phyloP scores from a whole-genome alignment of 306 rosid genomes.

The Pterocarpus santalinus region DNA sequence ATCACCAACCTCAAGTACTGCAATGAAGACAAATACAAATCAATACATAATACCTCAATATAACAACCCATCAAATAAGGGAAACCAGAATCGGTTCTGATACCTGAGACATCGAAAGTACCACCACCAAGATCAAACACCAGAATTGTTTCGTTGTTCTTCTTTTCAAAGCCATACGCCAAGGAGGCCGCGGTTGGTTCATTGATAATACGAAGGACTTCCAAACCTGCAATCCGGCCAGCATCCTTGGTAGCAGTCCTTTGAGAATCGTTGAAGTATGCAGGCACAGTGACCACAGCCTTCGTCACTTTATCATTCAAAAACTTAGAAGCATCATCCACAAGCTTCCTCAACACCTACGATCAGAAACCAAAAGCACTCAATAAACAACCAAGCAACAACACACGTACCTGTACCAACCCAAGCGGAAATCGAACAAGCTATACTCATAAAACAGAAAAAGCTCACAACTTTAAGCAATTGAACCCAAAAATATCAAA shows the following conservation, averaged over 20 bases:
- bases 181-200: constrained; percentile 98
- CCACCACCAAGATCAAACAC: constrained; percentile 99
- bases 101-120: constrained; percentile 98
- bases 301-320: constrained; percentile 95
- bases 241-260: constrained; percentile 99
- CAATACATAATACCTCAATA: not conserved
- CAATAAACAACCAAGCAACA: not conserved
- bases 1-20: constrained; percentile 97
- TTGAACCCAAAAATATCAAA: too few relatives aligned
- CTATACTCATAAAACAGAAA: not conserved
- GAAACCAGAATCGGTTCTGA: not conserved
- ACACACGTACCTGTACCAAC: too few relatives aligned
- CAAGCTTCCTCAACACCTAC: constrained; percentile 94
- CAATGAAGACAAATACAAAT: not conserved
- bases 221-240: constrained; percentile 97
- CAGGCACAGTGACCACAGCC: constrained; percentile 98
- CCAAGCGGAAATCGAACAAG: not conserved
- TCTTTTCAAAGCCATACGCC: constrained; percentile 96
- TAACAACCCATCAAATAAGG: not conserved
- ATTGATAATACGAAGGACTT: constrained; percentile 92
- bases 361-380: too few relatives aligned
- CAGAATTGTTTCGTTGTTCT: constrained; percentile 92
- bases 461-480: not conserved
- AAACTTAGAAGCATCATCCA: constrained; percentile 96
- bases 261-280: constrained; percentile 98